Evolutionary conservation across 805 yeast species (phyloP), one percentile per base, ranked within the genome.

Genomic region (Zygosaccharomyces kombuchaensis): DNA sequence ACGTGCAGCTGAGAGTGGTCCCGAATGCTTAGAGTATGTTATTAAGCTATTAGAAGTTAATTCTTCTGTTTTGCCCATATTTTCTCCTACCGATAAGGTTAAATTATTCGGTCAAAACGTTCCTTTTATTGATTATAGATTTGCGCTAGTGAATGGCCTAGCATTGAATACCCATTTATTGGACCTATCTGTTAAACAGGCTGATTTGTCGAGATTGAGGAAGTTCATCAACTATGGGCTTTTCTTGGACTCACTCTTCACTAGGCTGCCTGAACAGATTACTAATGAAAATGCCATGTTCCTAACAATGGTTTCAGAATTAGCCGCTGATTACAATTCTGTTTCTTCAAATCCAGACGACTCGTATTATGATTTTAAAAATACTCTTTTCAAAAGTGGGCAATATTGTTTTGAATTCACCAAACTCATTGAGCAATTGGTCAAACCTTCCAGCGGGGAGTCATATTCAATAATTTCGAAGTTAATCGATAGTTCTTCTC

Each of bases 101-200:
- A 37, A 29, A 1, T 57, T 63, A 36, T 45, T 65, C 19, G 43
- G 36, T 0, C 53, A 60, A 4, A 63, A 67, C 58, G 64, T 71
- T 10, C 57, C 60, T 1, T 22, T 31, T 2, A 51, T 69, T 27
- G 73, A 71, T 46, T 58, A 67, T 9, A 60, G 69, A 34, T 48
- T 78, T 16, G 57, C 81, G 0, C 55, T 77, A 21, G 74, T 78
- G 0, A 78, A 77, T 52, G 71, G 78, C 1, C 55, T 80, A 38
- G 73, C 66, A 21, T 64, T 68, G 9, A 73, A 69, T 44, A 62
- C 74, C 1, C 70, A 68, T 40, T 21, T 68, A 1, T 25, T 48
- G 17, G 45, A 40, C 9, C n/a, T 43, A 9, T 48, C 52, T 39
- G 12, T 30, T 14, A 30, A 43, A 2, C 38, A 29, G n/a, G 21